A percentile compares a stretch with the other conserved stretches of the same genome.
phyloP scores from a whole-genome alignment of 768 basidiomycete species.

The Paxillus rubicundulus region DNA sequence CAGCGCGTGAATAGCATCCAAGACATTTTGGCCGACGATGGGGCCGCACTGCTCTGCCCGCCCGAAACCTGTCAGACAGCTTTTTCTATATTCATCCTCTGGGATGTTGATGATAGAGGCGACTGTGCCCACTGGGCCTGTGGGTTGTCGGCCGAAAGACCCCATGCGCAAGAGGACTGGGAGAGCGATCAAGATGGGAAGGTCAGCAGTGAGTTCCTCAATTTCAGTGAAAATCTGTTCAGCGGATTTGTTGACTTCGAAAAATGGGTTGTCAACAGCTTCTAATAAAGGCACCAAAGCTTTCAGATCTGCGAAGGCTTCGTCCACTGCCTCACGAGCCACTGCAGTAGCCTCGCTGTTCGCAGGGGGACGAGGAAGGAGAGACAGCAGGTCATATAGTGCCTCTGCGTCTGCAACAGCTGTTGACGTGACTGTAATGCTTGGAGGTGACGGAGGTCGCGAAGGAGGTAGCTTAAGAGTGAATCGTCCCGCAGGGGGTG shows the following conservation, averaged over 20 bases:
- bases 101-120: conserved; percentile 54
- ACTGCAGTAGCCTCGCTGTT: conserved; percentile 47
- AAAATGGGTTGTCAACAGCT: conserved; percentile 37
- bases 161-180: conserved; percentile 58
- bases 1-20: conserved; percentile 44
- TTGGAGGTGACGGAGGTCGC: conserved; percentile 63
- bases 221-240: conserved; percentile 42
- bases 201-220: conserved; percentile 52
- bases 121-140: conserved; percentile 33
- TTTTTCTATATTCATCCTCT: conserved; percentile 63
- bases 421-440: conserved; percentile 34
- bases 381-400: conserved; percentile 57
- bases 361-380: conserved; percentile 59
- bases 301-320: conserved; percentile 66
- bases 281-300: conserved; percentile 59
- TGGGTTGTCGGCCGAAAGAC: conserved; percentile 20
- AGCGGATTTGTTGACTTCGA: conserved; percentile 16
- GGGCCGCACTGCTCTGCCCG: conserved; percentile 72
- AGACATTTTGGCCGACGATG: conserved; percentile 54
- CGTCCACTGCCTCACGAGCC: conserved; percentile 80
- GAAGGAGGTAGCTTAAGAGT: conserved; percentile 64
- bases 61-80: conserved; percentile 71
- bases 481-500: conserved; percentile 59
- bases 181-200: conserved; percentile 74
- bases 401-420: conserved; percentile 58